phyloP scores from a whole-genome alignment of 768 basidiomycete species.

The Galerina sulciceps region DNA sequence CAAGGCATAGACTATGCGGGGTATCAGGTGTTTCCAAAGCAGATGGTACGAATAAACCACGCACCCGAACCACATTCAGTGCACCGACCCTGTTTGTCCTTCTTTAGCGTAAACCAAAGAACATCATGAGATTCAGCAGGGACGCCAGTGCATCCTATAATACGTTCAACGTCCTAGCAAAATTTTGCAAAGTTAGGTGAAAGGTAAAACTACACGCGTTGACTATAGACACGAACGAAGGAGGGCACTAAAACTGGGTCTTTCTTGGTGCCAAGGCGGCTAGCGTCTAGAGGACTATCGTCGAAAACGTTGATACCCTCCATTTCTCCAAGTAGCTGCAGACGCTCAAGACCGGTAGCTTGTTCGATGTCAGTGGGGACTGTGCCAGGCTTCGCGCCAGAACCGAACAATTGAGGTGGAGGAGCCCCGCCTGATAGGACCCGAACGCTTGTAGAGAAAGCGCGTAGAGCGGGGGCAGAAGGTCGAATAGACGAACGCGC shows the following conservation, averaged over 20 bases:
- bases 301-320: slow-evolving; percentile 93
- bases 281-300: slow-evolving; percentile 80
- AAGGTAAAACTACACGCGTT: background rate
- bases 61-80: slow-evolving; percentile 91
- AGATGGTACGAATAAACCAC: slow-evolving; percentile 26
- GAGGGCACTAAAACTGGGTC: slow-evolving; percentile 89
- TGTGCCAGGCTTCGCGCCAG: slow-evolving; percentile 72
- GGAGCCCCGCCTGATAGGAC: slow-evolving; percentile 59
- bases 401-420: slow-evolving; percentile 70
- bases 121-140: slow-evolving; percentile 96
- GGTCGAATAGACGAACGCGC: slow-evolving; percentile 41
- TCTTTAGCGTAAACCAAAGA: slow-evolving; percentile 76
- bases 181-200: background rate
- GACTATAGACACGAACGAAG: slow-evolving; percentile 57
- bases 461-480: slow-evolving; percentile 44
- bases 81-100: slow-evolving; percentile 79
- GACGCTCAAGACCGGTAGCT: slow-evolving; percentile 95
- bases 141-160: slow-evolving; percentile 92
- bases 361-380: slow-evolving; percentile 88
- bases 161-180: slow-evolving; percentile 74
- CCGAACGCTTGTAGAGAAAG: slow-evolving; percentile 61
- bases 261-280: slow-evolving; percentile 83
- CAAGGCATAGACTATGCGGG: slow-evolving; percentile 64
- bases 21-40: background rate
- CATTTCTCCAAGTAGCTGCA: slow-evolving; percentile 88